Evolutionary conservation across 805 yeast species (phyloP), one percentile per base, ranked within the genome.

Genomic region (Metschnikowia proteae): DNA sequence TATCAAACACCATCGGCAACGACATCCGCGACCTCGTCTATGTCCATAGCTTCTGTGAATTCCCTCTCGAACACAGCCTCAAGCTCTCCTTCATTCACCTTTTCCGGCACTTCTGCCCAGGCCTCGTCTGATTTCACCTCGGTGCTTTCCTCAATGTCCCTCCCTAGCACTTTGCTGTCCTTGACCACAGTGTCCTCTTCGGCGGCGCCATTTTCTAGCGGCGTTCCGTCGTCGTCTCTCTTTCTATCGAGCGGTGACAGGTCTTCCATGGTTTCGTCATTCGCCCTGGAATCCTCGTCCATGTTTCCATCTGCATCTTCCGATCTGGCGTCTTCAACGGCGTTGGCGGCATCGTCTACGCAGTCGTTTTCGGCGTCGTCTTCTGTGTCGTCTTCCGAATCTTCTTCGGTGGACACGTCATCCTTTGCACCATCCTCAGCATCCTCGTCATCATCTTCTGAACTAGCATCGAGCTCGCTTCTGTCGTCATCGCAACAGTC

Each of bases 301-400:
- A 17, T 10, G 36, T 7, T 31, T 13, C 2, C 38, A 7, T 10
- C 38, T 13, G 6, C 43, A 22, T 25, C 33, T 13, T 29, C 43
- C 32, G 13, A n/a, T 8, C 42, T 22, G 17, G 46, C 40, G n/a
- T 32, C 65, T 27, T 65, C 69, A 17, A 17, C 17, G 17, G 17
- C 17, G 6, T 55, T 65, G 55, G 67, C 65, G 7, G 60, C 56
- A 17, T 38, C 44, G 8, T 38, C 44, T n/a, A 10, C 34, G 30
- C 25, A 28, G 23, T 37, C 42, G 9, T 17, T 13, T 27, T 27
- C 42, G 6, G 28, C 27, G 3, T 26, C 42, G 13, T 25, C 33
- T n/a, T 17, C n/a, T 39, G 22, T 35, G 10, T 30, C 35, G 28
- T 30, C 43, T 3, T 30, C 35, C n/a, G 9, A 8, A 17, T 39